Base-by-base conservation (phyloP, 108 stramenopile genomes). In the Nitzschia sp. region DNA sequence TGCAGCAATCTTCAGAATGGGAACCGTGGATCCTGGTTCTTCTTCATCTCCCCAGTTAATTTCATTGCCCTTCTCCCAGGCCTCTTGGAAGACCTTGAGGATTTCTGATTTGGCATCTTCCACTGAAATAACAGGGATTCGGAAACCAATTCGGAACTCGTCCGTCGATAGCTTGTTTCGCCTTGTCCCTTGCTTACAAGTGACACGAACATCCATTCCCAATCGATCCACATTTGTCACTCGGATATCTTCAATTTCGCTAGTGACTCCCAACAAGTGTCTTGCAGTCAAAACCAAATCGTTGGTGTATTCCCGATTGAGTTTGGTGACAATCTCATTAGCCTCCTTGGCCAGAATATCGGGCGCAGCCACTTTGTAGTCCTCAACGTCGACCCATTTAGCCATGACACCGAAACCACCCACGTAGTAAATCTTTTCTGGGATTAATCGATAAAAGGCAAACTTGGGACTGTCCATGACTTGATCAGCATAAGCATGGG, bases 81-180 rank as follows among this genome's bases (percentile, higher is more conserved):
- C 93, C 77, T 99, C 98, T 79, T 99, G 98, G 60, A 98, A 97
- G 15, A 98, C 80, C 73, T 98, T 99, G 45, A 94, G 83, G 45
- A 97, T 84, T 73, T 99, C 97, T 44, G 92, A 94, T 70, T 99
- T 97, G 34, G 98, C 98, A 77, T 98, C 98, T 79, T 99, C 98
- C 9, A 94, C 90, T 13, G 83, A 93, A 75, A 89, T 89, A 57
- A 94, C 93, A 4, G 92, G 85, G 46, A 92, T 87, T 13, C 97
- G 80, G 70, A 97, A 97, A 19, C 95, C 98, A 44, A 98, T 82
- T 58, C 98, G 84, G 68, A 91, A 98, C 73, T 97, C 98, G 61
- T 98, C 96, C 41, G 98, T 97, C 45, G 83, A 46, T 8, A 90
- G 66, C 52, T 95, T 95, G 77, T 86, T 89, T 63, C 85, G 85